Evolutionary conservation across 192 early-diverging fungal species (phyloP).

Genomic region (Gamsiella multidivaricata): DNA sequence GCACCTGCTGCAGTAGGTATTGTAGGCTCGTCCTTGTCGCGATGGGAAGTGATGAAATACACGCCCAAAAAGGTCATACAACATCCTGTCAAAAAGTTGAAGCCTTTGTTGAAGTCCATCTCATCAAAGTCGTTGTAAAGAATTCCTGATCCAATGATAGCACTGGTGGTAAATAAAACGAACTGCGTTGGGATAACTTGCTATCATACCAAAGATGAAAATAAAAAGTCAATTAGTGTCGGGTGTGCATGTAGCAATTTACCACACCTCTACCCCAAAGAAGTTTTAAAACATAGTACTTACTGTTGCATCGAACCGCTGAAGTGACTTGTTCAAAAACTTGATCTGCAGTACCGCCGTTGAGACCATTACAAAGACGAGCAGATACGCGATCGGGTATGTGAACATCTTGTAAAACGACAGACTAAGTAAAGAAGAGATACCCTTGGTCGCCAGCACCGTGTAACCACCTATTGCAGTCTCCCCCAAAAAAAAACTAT

Average conservation of each 20-base stretch:
- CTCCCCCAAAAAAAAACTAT: background rate
- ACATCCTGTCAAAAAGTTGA: constrained; percentile 68
- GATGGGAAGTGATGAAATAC: constrained; percentile 73
- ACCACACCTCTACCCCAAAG: too few species aligned
- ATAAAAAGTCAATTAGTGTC: too few species aligned
- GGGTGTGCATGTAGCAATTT: too few species aligned
- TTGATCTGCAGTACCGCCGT: constrained; percentile 75
- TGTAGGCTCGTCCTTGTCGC: constrained; percentile 29
- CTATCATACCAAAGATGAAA: constrained; percentile 20
- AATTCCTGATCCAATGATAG: constrained; percentile 75
- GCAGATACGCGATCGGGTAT: constrained; percentile 71
- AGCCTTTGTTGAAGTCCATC: constrained; percentile 57
- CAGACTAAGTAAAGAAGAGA: constrained; percentile 73
- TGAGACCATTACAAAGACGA: constrained; percentile 65
- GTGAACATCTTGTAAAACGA: constrained; percentile 72
- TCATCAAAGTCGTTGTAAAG: constrained; percentile 75
- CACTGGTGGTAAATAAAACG: constrained; percentile 77
- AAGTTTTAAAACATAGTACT: background rate
- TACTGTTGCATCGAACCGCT: constrained; percentile 72
- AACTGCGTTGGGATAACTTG: constrained; percentile 84
- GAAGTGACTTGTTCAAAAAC: constrained; percentile 75
- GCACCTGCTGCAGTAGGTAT: background rate
- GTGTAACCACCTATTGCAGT: constrained; percentile 72
- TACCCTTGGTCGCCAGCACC: constrained; percentile 75
- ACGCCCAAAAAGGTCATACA: constrained; percentile 73